Percentiles rank a stretch among this genome's conserved stretches.
Evolutionary conservation across 2,329 filamentous ascomycete genomes (phyloP).

Genomic region (Diaporthe velutina): DNA sequence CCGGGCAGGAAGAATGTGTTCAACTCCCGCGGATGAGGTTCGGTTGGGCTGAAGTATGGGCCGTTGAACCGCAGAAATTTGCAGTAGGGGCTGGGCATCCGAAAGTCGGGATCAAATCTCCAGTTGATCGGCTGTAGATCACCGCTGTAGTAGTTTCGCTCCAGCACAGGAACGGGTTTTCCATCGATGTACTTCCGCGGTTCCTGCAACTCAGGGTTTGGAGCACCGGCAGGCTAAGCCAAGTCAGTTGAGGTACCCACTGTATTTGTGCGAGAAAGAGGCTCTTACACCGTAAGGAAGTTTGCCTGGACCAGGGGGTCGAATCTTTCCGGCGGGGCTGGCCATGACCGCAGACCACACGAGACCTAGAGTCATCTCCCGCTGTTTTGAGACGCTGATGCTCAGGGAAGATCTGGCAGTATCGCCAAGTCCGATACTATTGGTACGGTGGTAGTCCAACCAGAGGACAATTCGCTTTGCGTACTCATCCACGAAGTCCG

Average conservation of each 20-base stretch:
- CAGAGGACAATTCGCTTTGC: constrained; percentile 31
- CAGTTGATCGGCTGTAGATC: neutral
- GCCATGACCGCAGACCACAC: constrained; percentile 22
- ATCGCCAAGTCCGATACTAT: neutral
- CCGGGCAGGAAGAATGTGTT: neutral
- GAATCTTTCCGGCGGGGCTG: constrained; percentile 6
- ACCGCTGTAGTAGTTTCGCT: neutral
- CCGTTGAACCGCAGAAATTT: constrained; percentile 27
- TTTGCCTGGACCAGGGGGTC: neutral
- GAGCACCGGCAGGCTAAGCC: constrained; percentile 7
- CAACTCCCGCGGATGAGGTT: neutral
- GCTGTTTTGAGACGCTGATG: constrained; percentile 3
- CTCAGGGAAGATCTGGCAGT: neutral
- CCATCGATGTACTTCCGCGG: constrained; percentile 7
- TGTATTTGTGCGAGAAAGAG: neutral
- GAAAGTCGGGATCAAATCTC: constrained; percentile 24
- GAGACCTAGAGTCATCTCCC: constrained; percentile 2
- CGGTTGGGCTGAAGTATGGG: constrained; percentile 3
- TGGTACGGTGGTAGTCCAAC: neutral
- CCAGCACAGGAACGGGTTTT: neutral
- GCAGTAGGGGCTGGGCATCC: neutral
- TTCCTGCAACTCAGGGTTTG: constrained; percentile 25
- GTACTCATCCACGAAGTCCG: constrained; percentile 23
- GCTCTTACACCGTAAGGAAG: constrained; percentile 18
- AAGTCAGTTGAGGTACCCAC: neutral